Evolutionary conservation across 257 asterid species (phyloP), one percentile per base, ranked within the genome.

Genomic region (Scutellaria galericulata): DNA sequence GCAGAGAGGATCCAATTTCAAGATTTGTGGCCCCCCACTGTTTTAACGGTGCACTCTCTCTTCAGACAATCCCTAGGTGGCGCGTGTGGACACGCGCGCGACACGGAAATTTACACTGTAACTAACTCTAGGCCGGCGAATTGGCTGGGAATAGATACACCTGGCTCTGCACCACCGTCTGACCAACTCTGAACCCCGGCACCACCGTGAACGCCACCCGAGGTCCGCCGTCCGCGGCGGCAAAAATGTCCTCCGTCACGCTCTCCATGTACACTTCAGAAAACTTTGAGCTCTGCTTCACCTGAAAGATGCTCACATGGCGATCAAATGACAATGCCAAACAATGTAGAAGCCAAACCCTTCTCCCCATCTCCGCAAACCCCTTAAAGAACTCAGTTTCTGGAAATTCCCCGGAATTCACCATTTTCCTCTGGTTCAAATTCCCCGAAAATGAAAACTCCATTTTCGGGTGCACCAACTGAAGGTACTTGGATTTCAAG

Each of bases 191-290:
- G 60, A 95, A 92, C 12, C 99, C 99, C 9, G 98, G 99, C 22
- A 92, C 98, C 76, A 95, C 99, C 81, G 92, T 84, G 77, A 92
- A 95, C 15, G 90, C 96, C 84, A 86, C 99, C 82, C 78, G 71
- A 39, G 75, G 68, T 0, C 80, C 93, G 6, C 89, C 83, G 9
- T 74, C 90, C 14, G 74, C 81, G 10, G 83, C 82, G 15, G 89
- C 46, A 55, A 82, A 87, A n/a, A 82, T 24, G 12, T 92, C 96
- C 2, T 87, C 96, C 52, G 86, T 82, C 65, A 87, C 88, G 55
- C 91, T 87, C 62, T 92, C 97, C 99, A 95, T 95, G 80, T 88
- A 90, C 20, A 92, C 87, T 31, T 95, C 90, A 0, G 99, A 92
- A 46, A 87, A 95, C 60, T 81, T 88, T 12, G 84, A 78, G 5